Conservation (phyloP, 805 yeast species). For the Yamadazyma scolyti region DNA sequence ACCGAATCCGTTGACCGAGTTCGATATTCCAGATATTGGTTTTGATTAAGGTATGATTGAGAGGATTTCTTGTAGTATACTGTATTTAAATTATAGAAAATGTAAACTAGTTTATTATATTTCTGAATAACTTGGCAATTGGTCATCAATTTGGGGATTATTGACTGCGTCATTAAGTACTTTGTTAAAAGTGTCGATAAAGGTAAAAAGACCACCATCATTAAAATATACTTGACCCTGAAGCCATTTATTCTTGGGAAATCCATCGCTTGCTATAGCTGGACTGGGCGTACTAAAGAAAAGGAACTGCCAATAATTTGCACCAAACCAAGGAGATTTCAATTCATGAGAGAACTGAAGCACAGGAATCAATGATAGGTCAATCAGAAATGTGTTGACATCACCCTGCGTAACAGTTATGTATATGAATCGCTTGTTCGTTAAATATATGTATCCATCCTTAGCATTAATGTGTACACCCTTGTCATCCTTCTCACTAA, state of each 20-base stretch:
- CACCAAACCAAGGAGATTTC: constrained; percentile 52
- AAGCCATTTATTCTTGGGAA: constrained; percentile 36
- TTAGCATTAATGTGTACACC: constrained; percentile 24
- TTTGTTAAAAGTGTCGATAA: constrained; percentile 29
- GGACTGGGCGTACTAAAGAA: constrained; percentile 32
- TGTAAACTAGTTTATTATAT: constrained; percentile 2
- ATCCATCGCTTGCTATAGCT: constrained; percentile 36
- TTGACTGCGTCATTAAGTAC: constrained; percentile 32
- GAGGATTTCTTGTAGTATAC: too few relatives aligned
- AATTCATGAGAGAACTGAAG: constrained; percentile 37
- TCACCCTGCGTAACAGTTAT: constrained; percentile 40
- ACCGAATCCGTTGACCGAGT: too few relatives aligned
- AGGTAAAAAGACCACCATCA: constrained; percentile 47
- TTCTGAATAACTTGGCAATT: constrained; percentile 40
- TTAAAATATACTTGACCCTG: constrained; percentile 36
- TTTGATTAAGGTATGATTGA: too few relatives aligned
- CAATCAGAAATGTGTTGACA: constrained; percentile 37
- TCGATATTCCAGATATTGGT: too few relatives aligned
- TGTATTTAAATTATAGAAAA: constrained; percentile 2
- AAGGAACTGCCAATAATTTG: constrained; percentile 44
- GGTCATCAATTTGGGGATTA: constrained; percentile 39
- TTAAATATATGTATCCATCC: constrained; percentile 40
- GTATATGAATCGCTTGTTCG: constrained; percentile 38
- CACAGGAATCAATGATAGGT: constrained; percentile 20
- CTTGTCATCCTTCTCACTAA: constrained; percentile 14